Percentiles rank a stretch among this genome's conserved stretches.
phyloP scores from a whole-genome alignment of 2,329 filamentous ascomycete genomes.

The Drechslera avenae region DNA sequence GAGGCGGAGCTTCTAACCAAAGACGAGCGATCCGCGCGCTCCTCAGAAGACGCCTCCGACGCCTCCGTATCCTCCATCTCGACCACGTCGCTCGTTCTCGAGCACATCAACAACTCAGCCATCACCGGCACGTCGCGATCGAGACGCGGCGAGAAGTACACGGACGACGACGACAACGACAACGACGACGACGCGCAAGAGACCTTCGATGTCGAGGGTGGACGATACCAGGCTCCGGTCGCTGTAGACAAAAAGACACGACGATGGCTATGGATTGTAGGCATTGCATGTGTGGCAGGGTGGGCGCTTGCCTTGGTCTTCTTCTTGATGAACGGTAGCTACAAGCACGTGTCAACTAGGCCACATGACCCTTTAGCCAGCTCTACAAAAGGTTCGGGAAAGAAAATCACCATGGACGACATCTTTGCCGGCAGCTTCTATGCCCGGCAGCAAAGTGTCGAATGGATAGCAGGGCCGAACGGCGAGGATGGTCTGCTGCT shows the following conservation, averaged over 20 bases:
- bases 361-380: slow-evolving; percentile 73
- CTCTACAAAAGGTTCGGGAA: slow-evolving; percentile 66
- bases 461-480: slow-evolving; percentile 75
- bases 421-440: slow-evolving; percentile 70
- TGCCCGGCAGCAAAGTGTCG: slow-evolving; percentile 67
- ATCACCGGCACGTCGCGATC: slow-evolving; percentile 36
- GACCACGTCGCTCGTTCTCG: slow-evolving; percentile 81
- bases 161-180: slow-evolving; percentile 46
- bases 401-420: slow-evolving; percentile 74
- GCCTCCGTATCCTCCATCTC: slow-evolving; percentile 77
- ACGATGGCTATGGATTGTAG: slow-evolving; percentile 65
- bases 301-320: slow-evolving; percentile 72
- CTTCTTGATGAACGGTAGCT: slow-evolving; percentile 69
- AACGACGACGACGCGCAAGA: slow-evolving; percentile 53
- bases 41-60: slow-evolving; percentile 44
- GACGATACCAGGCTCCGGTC: slow-evolving; percentile 53
- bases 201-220: slow-evolving; percentile 57
- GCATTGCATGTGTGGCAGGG: slow-evolving; percentile 64
- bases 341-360: slow-evolving; percentile 67
- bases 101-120: slow-evolving; percentile 68
- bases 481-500: slow-evolving; percentile 86
- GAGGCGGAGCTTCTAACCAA: slow-evolving; percentile 54
- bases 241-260: slow-evolving; percentile 70
- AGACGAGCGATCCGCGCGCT: slow-evolving; percentile 36
- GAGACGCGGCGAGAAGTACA: slow-evolving; percentile 45